Evolutionary conservation across 441 rosid genomes (phyloP).

Genomic region (Populus tomentosa): DNA sequence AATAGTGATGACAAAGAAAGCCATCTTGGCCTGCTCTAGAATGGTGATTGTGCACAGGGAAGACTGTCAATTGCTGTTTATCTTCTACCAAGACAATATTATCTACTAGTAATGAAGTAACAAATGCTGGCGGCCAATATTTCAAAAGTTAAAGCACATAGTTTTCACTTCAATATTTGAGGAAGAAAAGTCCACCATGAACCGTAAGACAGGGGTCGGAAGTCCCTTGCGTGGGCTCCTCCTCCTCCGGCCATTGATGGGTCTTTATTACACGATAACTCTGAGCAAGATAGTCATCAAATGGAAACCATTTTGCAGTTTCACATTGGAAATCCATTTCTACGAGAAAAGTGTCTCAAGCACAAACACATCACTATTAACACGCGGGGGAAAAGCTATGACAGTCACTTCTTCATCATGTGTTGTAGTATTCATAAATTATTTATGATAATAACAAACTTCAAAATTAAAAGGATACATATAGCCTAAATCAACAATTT

Average conservation of each 20-base stretch:
- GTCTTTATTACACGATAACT: neutral
- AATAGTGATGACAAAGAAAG: too few relatives aligned
- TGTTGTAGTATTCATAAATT: too few relatives aligned
- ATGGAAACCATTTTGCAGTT: neutral
- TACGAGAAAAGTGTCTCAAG: neutral
- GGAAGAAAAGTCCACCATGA: neutral
- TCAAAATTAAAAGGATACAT: too few relatives aligned
- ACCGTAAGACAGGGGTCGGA: neutral
- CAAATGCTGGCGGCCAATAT: neutral
- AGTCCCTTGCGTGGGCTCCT: neutral
- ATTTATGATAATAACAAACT: too few relatives aligned
- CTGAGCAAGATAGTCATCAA: neutral
- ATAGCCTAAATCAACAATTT: too few relatives aligned
- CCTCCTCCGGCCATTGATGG: neutral
- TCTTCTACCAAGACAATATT: neutral
- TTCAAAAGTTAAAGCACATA: neutral
- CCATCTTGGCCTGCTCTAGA: too few relatives aligned
- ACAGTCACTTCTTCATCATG: too few relatives aligned
- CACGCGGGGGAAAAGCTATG: too few relatives aligned
- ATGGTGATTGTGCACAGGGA: too few relatives aligned
- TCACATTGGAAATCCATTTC: neutral
- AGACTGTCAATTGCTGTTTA: too few relatives aligned
- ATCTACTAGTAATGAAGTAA: neutral
- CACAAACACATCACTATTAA: too few relatives aligned
- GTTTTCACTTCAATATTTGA: neutral